A percentile compares a stretch with the other conserved stretches of the same genome.
Conservation (phyloP, 1,284 basidiomycete species). For the Malassezia dermatis region DNA sequence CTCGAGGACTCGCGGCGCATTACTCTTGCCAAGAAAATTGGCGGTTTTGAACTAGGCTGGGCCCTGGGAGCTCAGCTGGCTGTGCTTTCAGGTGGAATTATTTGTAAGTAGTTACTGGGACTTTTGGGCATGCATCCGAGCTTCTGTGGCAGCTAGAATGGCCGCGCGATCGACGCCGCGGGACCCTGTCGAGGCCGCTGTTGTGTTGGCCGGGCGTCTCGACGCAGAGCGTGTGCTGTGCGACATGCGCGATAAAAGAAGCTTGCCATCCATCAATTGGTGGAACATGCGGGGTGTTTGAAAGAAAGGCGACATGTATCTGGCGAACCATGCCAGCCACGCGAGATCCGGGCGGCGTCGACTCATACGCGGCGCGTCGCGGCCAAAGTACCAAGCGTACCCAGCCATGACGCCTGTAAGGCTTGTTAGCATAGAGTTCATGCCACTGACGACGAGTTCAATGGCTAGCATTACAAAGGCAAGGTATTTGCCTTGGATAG, state of each 20-base stretch:
- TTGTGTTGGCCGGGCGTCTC: not conserved
- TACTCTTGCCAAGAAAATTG: constrained; percentile 62
- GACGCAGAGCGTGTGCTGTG: not conserved
- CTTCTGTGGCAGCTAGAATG: constrained; percentile 13
- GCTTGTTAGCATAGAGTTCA: constrained; percentile 54
- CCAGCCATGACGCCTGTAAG: constrained; percentile 56
- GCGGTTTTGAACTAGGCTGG: constrained; percentile 90
- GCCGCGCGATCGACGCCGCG: not conserved
- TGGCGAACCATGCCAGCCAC: not conserved
- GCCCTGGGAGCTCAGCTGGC: constrained; percentile 61
- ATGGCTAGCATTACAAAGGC: constrained; percentile 61
- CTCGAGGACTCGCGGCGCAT: constrained; percentile 56
- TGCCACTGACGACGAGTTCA: constrained; percentile 62
- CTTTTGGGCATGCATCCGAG: constrained; percentile 1
- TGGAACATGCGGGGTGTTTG: not conserved
- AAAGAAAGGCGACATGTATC: constrained; percentile 1
- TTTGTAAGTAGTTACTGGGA: constrained; percentile 22
- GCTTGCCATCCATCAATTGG: not conserved
- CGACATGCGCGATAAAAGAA: not conserved
- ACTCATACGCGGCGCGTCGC: not conserved
- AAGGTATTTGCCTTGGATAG: constrained; percentile 59
- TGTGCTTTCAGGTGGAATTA: constrained; percentile 30
- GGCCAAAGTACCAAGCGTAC: constrained; percentile 7
- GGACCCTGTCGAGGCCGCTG: not conserved
- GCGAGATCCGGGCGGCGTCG: not conserved